Conservation (phyloP, 768 basidiomycete species). For the Astraeus odoratus region DNA sequence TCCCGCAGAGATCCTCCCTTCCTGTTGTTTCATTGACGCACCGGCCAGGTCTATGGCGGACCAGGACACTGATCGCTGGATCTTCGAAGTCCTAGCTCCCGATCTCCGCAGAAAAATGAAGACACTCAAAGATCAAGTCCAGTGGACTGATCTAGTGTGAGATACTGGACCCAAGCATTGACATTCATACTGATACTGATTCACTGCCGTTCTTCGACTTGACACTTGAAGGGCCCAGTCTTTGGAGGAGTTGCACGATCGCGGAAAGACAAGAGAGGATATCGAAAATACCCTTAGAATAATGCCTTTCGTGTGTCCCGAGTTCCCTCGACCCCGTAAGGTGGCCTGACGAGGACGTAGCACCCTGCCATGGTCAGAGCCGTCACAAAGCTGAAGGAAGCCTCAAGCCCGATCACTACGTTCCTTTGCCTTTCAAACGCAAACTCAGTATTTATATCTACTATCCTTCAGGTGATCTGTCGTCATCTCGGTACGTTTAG, state of each 20-base stretch:
- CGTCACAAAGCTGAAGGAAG: slow-evolving; percentile 68
- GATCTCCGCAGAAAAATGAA: slow-evolving; percentile 81
- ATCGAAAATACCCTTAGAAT: slow-evolving; percentile 71
- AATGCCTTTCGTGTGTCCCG: slow-evolving; percentile 74
- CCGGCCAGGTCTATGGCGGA: slow-evolving; percentile 75
- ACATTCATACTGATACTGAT: neutral
- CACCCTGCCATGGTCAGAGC: slow-evolving; percentile 95
- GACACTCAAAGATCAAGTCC: slow-evolving; percentile 49
- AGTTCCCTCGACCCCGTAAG: neutral
- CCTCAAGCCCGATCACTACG: slow-evolving; percentile 54
- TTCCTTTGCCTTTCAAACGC: slow-evolving; percentile 93
- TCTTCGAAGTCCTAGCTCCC: slow-evolving; percentile 82
- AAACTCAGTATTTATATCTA: slow-evolving; percentile 85
- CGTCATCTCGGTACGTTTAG: neutral
- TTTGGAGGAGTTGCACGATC: slow-evolving; percentile 62
- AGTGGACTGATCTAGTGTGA: slow-evolving; percentile 97
- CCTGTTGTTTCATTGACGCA: neutral
- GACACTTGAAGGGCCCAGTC: slow-evolving; percentile 43
- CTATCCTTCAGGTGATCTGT: slow-evolving; percentile 66
- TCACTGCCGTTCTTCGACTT: neutral
- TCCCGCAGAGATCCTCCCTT: slow-evolving; percentile 6
- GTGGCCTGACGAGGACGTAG: slow-evolving; percentile 33
- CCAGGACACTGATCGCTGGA: slow-evolving; percentile 94
- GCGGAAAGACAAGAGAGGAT: slow-evolving; percentile 63
- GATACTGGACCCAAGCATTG: slow-evolving; percentile 13